Base-by-base conservation (phyloP, 139 green algal species). In the Chlamydomonas asymmetrica region DNA sequence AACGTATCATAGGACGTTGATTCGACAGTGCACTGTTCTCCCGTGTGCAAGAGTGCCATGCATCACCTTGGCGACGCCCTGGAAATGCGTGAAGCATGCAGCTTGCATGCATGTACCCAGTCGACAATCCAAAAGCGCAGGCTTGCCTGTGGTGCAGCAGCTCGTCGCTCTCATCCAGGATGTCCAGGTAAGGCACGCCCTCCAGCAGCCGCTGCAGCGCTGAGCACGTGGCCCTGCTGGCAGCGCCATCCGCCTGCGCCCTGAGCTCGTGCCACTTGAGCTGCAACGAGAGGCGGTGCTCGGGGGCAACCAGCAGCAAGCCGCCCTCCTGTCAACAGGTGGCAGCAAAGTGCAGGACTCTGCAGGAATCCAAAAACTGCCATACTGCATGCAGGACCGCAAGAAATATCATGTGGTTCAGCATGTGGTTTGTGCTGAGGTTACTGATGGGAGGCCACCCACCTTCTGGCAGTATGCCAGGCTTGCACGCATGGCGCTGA, bases 101-200 rank as follows among this genome's bases (percentile, higher is more conserved):
- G n/a, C n/a, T n/a, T n/a, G n/a, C n/a, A n/a, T n/a, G n/a, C n/a
- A n/a, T n/a, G n/a, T n/a, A n/a, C n/a, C n/a, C n/a, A n/a, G n/a
- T n/a, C n/a, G n/a, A n/a, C n/a, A n/a, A n/a, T n/a, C n/a, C n/a
- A n/a, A n/a, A n/a, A n/a, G n/a, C n/a, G n/a, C n/a, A n/a, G n/a
- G n/a, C 34, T 20, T 25, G 86, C 85, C 75, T 80, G 85, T 92
- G 88, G 49, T 80, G 74, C 63, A 91, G 77, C 64, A 92, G 76
- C 71, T 91, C 82, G 37, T 92, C 88, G n/a, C 77, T 85, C 60
- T 92, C 88, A 75, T 92, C 88, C 74, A 92, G 39, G 38, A 91
- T 45, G 57, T 92, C 85, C 5, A 84, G 18, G 56, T 81, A 88
- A 1, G 85, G 83, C 66, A 92, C 4, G 2, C 9, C 37, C 0